phyloP scores from a whole-genome alignment of 176 grass and related monocot species.

The Avena atlantica region DNA sequence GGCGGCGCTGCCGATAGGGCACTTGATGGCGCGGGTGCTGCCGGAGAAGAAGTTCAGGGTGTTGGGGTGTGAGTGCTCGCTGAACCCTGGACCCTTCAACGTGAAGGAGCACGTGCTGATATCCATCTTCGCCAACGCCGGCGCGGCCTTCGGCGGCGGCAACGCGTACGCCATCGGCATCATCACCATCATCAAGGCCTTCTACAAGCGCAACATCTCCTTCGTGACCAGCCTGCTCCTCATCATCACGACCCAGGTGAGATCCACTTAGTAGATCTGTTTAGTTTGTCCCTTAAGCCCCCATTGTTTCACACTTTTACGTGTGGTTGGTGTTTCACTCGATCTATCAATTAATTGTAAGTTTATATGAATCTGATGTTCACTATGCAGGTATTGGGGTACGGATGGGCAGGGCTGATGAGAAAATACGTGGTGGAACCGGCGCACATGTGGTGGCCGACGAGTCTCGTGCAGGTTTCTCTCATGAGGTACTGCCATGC shows the following conservation, averaged over 20 bases:
- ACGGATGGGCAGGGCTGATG: slow-evolving; percentile 95
- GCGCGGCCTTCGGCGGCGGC: slow-evolving; percentile 66
- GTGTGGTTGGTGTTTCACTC: neutral
- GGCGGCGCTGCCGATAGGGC: slow-evolving; percentile 68
- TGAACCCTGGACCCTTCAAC: slow-evolving; percentile 85
- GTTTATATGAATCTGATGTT: neutral
- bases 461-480: slow-evolving; percentile 79
- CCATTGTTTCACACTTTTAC: no score
- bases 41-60: slow-evolving; percentile 50
- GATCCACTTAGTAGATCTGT: neutral
- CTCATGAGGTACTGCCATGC: slow-evolving; percentile 71
- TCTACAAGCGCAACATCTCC: slow-evolving; percentile 68
- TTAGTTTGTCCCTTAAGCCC: neutral
- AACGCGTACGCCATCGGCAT: slow-evolving; percentile 69
- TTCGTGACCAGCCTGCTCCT: slow-evolving; percentile 58
- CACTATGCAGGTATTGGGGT: slow-evolving; percentile 65
- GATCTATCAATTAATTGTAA: neutral
- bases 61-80: slow-evolving; percentile 32
- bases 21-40: slow-evolving; percentile 57
- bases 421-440: slow-evolving; percentile 93
- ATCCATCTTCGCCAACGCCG: slow-evolving; percentile 82
- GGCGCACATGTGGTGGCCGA: slow-evolving; percentile 94
- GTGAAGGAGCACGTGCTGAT: slow-evolving; percentile 91
- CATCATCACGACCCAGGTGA: slow-evolving; percentile 72
- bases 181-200: slow-evolving; percentile 71